These are phyloP conservation scores for Parmelia sp. DNA, from an alignment of 495 filamentous ascomycete genomes.

Conservation along the genomic window DNA sequence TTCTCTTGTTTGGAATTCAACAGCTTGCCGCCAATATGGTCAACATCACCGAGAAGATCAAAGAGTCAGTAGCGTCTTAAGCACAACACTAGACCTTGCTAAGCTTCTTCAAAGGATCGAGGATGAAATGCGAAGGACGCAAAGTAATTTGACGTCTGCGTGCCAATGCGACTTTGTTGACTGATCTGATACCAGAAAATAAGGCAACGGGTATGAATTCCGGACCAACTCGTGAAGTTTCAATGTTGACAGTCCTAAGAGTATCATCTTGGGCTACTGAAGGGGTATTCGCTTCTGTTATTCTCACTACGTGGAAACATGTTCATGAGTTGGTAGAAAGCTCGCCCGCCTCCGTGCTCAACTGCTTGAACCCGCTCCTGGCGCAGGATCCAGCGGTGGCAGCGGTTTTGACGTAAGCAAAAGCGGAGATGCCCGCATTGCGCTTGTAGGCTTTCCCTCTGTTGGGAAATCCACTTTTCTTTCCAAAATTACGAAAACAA, in stretches of 20 bases:
- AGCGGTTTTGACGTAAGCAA: conserved; percentile 96
- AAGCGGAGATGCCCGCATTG: conserved; percentile 93
- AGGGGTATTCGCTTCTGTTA: conserved; percentile 57
- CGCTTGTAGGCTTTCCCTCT: conserved; percentile 94
- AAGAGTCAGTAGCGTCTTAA: conserved; percentile 59
- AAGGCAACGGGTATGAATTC: conserved; percentile 82
- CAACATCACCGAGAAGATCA: conserved; percentile 99
- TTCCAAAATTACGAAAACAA: conserved; percentile 98
- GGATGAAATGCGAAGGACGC: conserved; percentile 98
- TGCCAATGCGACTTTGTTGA: conserved; percentile 23
- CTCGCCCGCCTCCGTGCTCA: conserved; percentile 93
- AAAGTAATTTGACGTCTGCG: conserved; percentile 55
- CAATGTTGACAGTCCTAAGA: conserved; percentile 45
- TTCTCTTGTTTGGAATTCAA: neutral
- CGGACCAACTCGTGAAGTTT: neutral
- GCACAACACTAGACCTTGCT: conserved; percentile 4
- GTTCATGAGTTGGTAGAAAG: conserved; percentile 53
- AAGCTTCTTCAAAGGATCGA: conserved; percentile 65
- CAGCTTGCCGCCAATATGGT: conserved; percentile 65
- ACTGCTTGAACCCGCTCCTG: conserved; percentile 83
- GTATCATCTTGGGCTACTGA: conserved; percentile 95
- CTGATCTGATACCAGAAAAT: conserved; percentile 65
- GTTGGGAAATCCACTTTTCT: conserved; percentile 98
- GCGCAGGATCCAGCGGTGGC: conserved; percentile 63
- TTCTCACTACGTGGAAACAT: neutral